Evolutionary conservation across 441 rosid genomes (phyloP).

Genomic region (Kokia cookei): DNA sequence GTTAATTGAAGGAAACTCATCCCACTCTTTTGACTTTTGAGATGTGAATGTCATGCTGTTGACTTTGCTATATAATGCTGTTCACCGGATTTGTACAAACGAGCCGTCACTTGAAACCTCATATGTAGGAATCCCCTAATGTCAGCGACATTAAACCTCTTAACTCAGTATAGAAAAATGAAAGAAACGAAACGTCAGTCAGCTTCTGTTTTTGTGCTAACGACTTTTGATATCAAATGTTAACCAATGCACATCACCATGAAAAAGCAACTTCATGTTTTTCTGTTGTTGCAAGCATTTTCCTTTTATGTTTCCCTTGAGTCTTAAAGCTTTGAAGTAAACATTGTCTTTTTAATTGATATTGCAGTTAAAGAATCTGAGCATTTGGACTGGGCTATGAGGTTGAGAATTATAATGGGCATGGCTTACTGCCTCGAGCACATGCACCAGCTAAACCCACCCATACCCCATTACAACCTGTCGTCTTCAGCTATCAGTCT

Average conservation of each 20-base stretch:
- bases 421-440: conserved; percentile 56
- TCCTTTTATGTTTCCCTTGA: not conserved
- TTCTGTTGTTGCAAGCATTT: not conserved
- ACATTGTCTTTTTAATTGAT: not conserved
- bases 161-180: not conserved
- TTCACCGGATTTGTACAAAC: not conserved
- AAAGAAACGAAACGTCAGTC: not conserved
- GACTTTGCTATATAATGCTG: not conserved
- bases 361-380: conserved; percentile 61
- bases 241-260: not conserved
- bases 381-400: conserved; percentile 65
- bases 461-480: conserved; percentile 47
- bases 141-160: not conserved
- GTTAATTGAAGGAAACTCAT: not conserved
- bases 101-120: not conserved
- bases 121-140: not conserved
- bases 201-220: not conserved
- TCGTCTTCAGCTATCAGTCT: conserved; percentile 46
- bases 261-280: not conserved
- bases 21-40: not conserved
- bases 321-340: not conserved
- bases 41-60: not conserved
- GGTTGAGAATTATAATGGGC: conserved; percentile 63
- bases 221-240: not conserved
- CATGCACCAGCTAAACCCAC: conserved; percentile 55